These are phyloP conservation scores for Mycena leptocephala DNA, from an alignment of 768 basidiomycete species.

Conservation along the genomic window DNA sequence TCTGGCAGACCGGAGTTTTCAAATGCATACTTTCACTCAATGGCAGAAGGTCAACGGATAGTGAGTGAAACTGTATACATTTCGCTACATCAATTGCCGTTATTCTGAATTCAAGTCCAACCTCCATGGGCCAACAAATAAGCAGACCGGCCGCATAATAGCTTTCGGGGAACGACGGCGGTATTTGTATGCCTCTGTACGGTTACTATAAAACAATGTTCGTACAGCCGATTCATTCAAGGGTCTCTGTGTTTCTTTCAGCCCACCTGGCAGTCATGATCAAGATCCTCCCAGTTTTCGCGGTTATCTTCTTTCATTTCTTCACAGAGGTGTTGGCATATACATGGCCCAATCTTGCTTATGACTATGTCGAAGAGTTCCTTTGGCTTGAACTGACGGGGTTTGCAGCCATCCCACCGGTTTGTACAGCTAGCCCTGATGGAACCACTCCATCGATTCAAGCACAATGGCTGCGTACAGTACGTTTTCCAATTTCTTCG, in stretches of 20 bases:
- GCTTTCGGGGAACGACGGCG: background rate
- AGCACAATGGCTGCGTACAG: slow-evolving; percentile 29
- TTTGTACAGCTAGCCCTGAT: slow-evolving; percentile 15
- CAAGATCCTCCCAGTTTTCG: background rate
- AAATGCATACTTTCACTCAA: too few relatives aligned
- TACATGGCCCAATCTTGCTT: slow-evolving; percentile 25
- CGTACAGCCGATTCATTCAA: background rate
- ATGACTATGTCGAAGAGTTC: slow-evolving; percentile 23
- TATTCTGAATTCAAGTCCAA: background rate
- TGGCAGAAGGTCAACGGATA: too few relatives aligned
- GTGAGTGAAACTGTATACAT: too few relatives aligned
- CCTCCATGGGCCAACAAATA: slow-evolving; percentile 22
- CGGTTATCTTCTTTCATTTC: background rate
- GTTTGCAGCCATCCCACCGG: slow-evolving; percentile 12
- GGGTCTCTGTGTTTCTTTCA: background rate
- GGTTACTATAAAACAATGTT: background rate
- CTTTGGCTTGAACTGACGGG: slow-evolving; percentile 22
- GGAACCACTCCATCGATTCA: slow-evolving; percentile 20
- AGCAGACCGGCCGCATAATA: background rate
- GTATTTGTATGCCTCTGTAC: background rate
- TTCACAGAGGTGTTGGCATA: background rate
- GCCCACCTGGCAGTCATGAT: background rate
- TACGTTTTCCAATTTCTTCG: background rate
- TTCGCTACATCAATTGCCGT: background rate
- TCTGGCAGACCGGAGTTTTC: too few relatives aligned